phyloP scores from a whole-genome alignment of 2,329 filamentous ascomycete genomes.

The Verticillium tricorpus region DNA sequence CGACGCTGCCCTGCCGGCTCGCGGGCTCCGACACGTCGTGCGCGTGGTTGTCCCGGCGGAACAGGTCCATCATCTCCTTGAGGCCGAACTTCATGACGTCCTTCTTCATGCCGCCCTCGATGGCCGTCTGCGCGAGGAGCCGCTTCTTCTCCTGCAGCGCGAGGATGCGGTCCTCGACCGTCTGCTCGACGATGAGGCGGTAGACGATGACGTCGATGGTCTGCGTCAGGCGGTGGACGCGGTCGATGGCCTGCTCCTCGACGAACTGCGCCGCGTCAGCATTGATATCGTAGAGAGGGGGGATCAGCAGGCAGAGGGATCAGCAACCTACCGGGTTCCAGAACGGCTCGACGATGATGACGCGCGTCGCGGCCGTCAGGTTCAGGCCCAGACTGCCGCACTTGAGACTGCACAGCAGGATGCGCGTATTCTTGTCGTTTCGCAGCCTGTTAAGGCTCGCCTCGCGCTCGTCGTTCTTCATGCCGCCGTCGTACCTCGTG shows the following conservation, averaged over 20 bases:
- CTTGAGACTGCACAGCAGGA: conserved; percentile 89
- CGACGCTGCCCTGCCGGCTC: not conserved
- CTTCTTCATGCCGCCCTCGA: conserved; percentile 68
- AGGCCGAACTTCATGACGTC: conserved; percentile 4
- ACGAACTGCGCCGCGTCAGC: conserved; percentile 60
- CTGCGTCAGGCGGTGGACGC: conserved; percentile 96
- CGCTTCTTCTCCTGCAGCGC: conserved; percentile 92
- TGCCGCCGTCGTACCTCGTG: conserved; percentile 89
- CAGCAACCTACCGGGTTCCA: conserved; percentile 77
- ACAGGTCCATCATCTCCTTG: conserved; percentile 43
- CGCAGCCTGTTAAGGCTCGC: conserved; percentile 75
- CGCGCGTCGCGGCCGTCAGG: conserved; percentile 85
- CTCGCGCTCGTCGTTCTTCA: conserved; percentile 91
- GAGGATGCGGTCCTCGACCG: conserved; percentile 92
- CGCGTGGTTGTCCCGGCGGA: conserved; percentile 32
- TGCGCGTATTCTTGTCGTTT: conserved; percentile 67
- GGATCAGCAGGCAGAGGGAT: not conserved
- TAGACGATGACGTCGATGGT: conserved; percentile 93
- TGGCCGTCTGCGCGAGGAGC: conserved; percentile 82
- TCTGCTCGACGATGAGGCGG: conserved; percentile 81
- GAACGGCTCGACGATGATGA: conserved; percentile 94
- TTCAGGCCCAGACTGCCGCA: conserved; percentile 93
- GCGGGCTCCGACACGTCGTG: not conserved
- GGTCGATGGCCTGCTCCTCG: conserved; percentile 97
- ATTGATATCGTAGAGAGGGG: not conserved